Conservation (phyloP, 352 stramenopile species). For the Globisporangium cystogenes region DNA sequence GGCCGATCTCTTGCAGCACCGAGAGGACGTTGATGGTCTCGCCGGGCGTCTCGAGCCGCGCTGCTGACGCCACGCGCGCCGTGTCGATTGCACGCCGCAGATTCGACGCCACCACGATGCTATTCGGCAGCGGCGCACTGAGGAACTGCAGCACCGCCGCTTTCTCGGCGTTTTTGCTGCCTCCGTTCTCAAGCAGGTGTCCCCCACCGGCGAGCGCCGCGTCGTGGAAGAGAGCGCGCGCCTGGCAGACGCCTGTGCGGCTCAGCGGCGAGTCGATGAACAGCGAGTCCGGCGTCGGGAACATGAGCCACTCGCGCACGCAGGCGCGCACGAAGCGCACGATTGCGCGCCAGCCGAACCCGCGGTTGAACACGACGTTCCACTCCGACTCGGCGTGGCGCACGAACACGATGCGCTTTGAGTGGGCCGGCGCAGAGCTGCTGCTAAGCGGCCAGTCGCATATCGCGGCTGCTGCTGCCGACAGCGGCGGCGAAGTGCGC, state of each 20-base stretch:
- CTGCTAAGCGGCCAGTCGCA: neutral
- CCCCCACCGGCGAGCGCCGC: neutral
- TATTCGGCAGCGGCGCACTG: conserved; percentile 34
- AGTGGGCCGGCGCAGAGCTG: neutral
- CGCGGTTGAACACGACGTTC: conserved; percentile 88
- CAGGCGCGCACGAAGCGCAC: conserved; percentile 47
- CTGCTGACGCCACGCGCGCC: conserved; percentile 63
- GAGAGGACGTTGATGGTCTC: conserved; percentile 82
- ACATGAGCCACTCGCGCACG: conserved; percentile 59
- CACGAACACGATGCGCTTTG: conserved; percentile 76
- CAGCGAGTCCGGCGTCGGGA: conserved; percentile 62
- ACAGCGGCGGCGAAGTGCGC: neutral
- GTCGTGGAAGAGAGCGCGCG: conserved; percentile 38
- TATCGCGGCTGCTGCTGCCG: neutral
- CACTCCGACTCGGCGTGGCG: conserved; percentile 86
- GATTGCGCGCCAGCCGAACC: conserved; percentile 34
- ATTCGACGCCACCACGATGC: conserved; percentile 69
- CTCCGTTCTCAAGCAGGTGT: neutral
- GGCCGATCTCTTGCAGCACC: conserved; percentile 77
- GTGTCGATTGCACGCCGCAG: conserved; percentile 76
- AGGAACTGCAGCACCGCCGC: conserved; percentile 40
- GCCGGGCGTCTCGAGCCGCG: conserved; percentile 34
- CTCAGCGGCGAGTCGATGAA: conserved; percentile 87
- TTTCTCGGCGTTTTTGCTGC: conserved; percentile 16
- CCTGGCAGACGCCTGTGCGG: conserved; percentile 44